Conservation (phyloP, 352 stramenopile genomes). For the Phytophthora pini region DNA sequence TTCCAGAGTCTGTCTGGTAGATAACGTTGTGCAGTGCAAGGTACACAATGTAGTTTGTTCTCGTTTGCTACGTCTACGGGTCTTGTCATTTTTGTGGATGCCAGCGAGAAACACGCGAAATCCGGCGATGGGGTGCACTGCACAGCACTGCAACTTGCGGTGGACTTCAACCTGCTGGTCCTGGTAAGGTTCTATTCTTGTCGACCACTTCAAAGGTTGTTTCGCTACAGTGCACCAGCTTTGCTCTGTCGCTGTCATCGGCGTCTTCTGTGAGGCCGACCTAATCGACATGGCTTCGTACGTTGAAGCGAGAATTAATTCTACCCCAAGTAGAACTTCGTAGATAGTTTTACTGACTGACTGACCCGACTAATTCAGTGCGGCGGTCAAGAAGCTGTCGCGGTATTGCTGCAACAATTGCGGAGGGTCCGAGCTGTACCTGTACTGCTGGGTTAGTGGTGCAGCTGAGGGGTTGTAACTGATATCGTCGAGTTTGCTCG, state of each 20-base stretch:
- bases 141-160: no score
- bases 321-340: no score
- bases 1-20: no score
- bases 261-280: background rate
- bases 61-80: no score
- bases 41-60: no score
- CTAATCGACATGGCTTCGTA: slow-evolving; percentile 30
- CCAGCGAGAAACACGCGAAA: background rate
- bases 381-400: slow-evolving; percentile 60
- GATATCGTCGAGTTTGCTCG: no score
- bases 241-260: no score
- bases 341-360: slow-evolving; percentile 1
- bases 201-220: slow-evolving; percentile 16
- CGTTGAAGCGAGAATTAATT: slow-evolving; percentile 7
- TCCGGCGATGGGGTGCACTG: slow-evolving; percentile 12
- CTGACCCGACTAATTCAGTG: slow-evolving; percentile 25
- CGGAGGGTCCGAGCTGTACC: slow-evolving; percentile 63
- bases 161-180: slow-evolving; percentile 17
- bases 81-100: slow-evolving; percentile 1
- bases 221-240: background rate
- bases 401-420: slow-evolving; percentile 66
- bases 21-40: no score
- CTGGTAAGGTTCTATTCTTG: slow-evolving; percentile 23
- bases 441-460: slow-evolving; percentile 67
- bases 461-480: background rate